phyloP scores from a whole-genome alignment of 2,329 filamentous ascomycete genomes.

The Epichloe festucae region DNA sequence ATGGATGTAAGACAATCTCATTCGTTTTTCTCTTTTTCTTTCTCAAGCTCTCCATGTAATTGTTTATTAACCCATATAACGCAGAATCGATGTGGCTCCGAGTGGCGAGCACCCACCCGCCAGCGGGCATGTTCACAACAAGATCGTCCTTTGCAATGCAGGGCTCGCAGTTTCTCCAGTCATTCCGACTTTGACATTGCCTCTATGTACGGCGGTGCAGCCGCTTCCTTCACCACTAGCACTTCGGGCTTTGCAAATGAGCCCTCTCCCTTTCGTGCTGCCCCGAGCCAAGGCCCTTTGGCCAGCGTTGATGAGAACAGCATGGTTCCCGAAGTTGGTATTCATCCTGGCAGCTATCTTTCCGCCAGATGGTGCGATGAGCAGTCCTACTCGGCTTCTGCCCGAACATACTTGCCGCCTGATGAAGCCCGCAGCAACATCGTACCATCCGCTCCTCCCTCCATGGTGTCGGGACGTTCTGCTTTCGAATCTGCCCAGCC shows the following conservation, averaged over 20 bases:
- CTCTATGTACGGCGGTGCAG: conserved; percentile 3
- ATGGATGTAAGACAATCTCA: conserved; percentile 3
- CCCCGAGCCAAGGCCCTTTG: conserved; percentile 19
- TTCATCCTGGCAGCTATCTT: conserved; percentile 27
- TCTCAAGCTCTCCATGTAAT: background rate
- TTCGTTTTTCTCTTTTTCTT: background rate
- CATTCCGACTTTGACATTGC: conserved; percentile 24
- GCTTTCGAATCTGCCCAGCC: conserved; percentile 24
- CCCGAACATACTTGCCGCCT: conserved; percentile 12
- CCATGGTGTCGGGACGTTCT: conserved; percentile 29
- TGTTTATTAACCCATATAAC: background rate
- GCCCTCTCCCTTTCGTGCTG: conserved; percentile 19
- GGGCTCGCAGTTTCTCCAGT: conserved; percentile 32
- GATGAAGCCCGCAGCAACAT: conserved; percentile 14
- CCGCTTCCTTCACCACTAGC: conserved; percentile 16
- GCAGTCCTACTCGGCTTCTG: conserved; percentile 14
- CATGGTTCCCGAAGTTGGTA: conserved; percentile 19
- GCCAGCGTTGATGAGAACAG: conserved; percentile 24
- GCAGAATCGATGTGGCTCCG: background rate
- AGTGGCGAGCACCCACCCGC: conserved; percentile 8
- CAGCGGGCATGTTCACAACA: conserved; percentile 18
- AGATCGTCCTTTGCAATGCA: conserved; percentile 21
- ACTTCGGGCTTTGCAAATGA: conserved; percentile 12
- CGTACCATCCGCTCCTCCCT: conserved; percentile 24
- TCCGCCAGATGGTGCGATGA: conserved; percentile 15